Evolutionary conservation across 208 protist species (phyloP).

Genomic region (Polymyxa betae): DNA sequence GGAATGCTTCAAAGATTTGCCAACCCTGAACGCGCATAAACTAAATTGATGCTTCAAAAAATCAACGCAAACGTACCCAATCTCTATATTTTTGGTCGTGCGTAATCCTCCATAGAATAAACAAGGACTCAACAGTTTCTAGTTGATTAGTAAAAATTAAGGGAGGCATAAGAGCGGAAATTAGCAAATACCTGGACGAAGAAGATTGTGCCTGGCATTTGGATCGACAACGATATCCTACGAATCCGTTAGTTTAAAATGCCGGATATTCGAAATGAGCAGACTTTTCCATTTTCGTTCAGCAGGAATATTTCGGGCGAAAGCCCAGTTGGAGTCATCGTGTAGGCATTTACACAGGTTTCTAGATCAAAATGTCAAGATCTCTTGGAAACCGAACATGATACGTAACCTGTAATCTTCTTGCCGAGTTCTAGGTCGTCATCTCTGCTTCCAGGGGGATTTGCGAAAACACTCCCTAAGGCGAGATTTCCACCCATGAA

Average conservation of each 20-base stretch:
- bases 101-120: conserved; percentile 67
- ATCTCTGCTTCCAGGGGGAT: conserved; percentile 43
- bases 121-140: conserved; percentile 60
- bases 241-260: not conserved
- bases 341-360: conserved; percentile 35
- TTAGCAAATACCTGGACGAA: not conserved
- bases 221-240: conserved; percentile 33
- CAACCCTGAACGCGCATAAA: conserved; percentile 68
- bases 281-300: not conserved
- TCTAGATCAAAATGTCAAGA: not conserved
- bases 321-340: conserved; percentile 24
- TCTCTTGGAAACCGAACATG: not conserved
- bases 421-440: not conserved
- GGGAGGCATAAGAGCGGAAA: not conserved
- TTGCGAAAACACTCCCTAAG: conserved; percentile 54
- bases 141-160: not conserved
- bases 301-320: conserved; percentile 42
- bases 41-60: conserved; percentile 58
- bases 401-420: conserved; percentile 15
- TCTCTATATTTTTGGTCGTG: conserved; percentile 77
- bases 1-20: conserved; percentile 77
- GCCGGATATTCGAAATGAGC: not conserved
- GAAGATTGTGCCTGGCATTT: conserved; percentile 24
- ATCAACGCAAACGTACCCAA: conserved; percentile 70
- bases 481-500: conserved; percentile 69